Percentiles rank a stretch among this genome's conserved stretches.
Evolutionary conservation across 2,329 filamentous ascomycete genomes (phyloP).

Genomic region (Cladosporium velox): DNA sequence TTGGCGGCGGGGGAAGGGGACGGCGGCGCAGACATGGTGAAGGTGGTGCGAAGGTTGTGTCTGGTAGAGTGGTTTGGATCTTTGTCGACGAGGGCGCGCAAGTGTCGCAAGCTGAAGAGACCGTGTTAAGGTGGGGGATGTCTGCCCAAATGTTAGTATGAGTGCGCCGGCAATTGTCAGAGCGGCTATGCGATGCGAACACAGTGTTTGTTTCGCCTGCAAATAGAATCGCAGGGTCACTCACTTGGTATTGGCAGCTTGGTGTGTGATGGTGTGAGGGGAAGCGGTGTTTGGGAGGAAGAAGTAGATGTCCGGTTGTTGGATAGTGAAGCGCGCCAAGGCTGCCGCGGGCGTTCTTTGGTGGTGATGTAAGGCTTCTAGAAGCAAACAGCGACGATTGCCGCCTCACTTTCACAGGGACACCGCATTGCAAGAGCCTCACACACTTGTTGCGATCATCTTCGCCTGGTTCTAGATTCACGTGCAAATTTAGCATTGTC

Average conservation of each 20-base stretch:
- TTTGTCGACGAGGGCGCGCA: background rate
- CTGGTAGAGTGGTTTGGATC: background rate
- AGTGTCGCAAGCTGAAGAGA: background rate
- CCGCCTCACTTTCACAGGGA: background rate
- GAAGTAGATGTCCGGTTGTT: background rate
- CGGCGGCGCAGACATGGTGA: slow-evolving; percentile 53
- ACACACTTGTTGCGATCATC: background rate
- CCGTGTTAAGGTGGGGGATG: background rate
- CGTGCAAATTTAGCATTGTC: no score
- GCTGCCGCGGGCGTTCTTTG: slow-evolving; percentile 3
- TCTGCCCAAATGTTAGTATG: background rate
- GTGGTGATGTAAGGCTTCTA: slow-evolving; percentile 6
- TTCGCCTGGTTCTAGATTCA: background rate
- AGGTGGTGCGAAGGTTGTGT: slow-evolving; percentile 10
- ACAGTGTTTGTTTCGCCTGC: background rate
- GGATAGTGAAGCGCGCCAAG: slow-evolving; percentile 1
- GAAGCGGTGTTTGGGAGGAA: background rate
- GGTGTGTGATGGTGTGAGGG: background rate
- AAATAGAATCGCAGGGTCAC: background rate
- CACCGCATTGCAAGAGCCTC: background rate
- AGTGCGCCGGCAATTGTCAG: background rate
- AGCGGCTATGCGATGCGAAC: background rate
- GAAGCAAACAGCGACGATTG: background rate
- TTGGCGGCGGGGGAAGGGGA: slow-evolving; percentile 34
- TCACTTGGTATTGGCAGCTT: background rate